Evolutionary conservation across 1,284 basidiomycete genomes (phyloP).

Genomic region (Ustilago esculenta): DNA sequence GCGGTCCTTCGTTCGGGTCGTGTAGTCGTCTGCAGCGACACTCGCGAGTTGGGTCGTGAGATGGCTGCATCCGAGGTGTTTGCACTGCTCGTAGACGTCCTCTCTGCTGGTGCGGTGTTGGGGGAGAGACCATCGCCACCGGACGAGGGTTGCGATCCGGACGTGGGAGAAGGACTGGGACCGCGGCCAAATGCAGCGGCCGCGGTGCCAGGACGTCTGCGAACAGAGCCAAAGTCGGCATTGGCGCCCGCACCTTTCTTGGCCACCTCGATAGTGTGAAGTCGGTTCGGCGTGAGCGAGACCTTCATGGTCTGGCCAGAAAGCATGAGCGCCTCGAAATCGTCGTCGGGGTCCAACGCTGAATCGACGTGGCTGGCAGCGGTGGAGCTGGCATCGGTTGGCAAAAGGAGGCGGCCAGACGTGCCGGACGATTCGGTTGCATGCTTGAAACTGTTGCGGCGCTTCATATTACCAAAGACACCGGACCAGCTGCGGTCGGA

Average conservation of each 20-base stretch:
- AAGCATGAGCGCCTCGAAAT: slow-evolving; percentile 60
- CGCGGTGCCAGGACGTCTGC: slow-evolving; percentile 45
- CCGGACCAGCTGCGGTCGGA: slow-evolving; percentile 47
- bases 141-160: slow-evolving; percentile 3
- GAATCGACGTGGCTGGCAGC: slow-evolving; percentile 5
- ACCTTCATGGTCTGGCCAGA: slow-evolving; percentile 71
- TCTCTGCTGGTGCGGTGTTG: slow-evolving; percentile 1
- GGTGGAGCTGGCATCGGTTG: slow-evolving; percentile 1
- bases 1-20: slow-evolving; percentile 30
- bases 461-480: slow-evolving; percentile 46
- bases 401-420: slow-evolving; percentile 12
- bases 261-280: slow-evolving; percentile 58
- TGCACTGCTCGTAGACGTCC: slow-evolving; percentile 7
- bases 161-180: slow-evolving; percentile 15
- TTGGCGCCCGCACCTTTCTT: slow-evolving; percentile 31
- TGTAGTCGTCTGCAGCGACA: slow-evolving; percentile 26
- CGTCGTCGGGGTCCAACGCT: slow-evolving; percentile 43
- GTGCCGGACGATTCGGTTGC: slow-evolving; percentile 32
- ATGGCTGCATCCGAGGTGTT: slow-evolving; percentile 9
- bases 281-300: slow-evolving; percentile 79
- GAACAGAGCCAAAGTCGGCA: slow-evolving; percentile 12
- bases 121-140: slow-evolving; percentile 1
- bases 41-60: slow-evolving; percentile 30
- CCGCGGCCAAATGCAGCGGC: slow-evolving; percentile 10
- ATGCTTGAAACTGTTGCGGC: slow-evolving; percentile 54